Evolutionary conservation across 768 basidiomycete species (phyloP).

Genomic region (Cystobasidium tubakii): DNA sequence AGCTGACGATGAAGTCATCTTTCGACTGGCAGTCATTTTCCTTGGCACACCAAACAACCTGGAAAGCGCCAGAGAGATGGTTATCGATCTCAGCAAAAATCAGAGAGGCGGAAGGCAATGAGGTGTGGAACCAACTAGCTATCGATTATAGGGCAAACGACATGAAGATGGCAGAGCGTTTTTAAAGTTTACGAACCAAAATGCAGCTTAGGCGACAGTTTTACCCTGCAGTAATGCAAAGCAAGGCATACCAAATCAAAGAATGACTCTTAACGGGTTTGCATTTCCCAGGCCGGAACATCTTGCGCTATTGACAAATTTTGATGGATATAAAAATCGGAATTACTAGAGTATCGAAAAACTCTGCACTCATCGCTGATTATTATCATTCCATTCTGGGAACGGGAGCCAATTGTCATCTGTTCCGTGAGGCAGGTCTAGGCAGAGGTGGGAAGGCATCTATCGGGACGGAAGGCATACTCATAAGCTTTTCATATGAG

Average conservation of each 20-base stretch:
- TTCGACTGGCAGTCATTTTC: conserved; percentile 20
- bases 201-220: too few species aligned
- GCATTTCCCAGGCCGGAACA: too few species aligned
- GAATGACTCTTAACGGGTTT: too few species aligned
- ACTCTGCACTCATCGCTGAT: too few species aligned
- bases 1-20: neutral
- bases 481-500: neutral
- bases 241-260: neutral
- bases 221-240: too few species aligned
- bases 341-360: neutral
- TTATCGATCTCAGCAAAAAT: conserved; percentile 24
- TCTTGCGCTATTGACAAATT: neutral
- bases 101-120: conserved; percentile 27
- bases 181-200: too few species aligned
- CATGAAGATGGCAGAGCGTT: too few species aligned
- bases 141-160: too few species aligned
- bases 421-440: neutral
- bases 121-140: too few species aligned
- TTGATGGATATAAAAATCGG: neutral
- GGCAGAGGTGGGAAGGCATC: neutral
- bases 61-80: conserved; percentile 23
- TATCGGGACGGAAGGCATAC: neutral
- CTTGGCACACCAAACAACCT: conserved; percentile 29
- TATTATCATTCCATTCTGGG: too few species aligned
- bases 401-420: too few species aligned